Percentiles rank a stretch among this genome's conserved stretches.
phyloP scores from a whole-genome alignment of 1,284 basidiomycete genomes.

The Sphagnurus paluster region DNA sequence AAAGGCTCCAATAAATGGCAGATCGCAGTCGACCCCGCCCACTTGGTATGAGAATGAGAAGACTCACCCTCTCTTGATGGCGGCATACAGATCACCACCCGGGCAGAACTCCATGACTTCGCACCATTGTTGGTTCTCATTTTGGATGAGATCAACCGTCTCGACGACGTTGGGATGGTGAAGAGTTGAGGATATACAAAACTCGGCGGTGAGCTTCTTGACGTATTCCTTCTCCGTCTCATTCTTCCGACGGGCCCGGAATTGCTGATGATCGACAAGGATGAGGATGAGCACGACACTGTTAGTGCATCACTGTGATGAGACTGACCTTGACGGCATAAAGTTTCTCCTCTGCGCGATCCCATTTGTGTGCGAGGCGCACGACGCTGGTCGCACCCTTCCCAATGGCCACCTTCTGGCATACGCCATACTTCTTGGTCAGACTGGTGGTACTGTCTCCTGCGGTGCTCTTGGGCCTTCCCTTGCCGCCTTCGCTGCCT shows the following conservation, averaged over 20 bases:
- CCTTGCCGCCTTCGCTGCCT: constrained; percentile 33
- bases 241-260: constrained; percentile 96
- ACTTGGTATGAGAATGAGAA: constrained; percentile 3
- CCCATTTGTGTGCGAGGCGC: constrained; percentile 97
- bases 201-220: constrained; percentile 99
- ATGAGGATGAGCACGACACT: neutral
- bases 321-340: constrained; percentile 91
- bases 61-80: constrained; percentile 89
- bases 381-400: constrained; percentile 98
- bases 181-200: constrained; percentile 97
- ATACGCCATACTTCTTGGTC: constrained; percentile 94
- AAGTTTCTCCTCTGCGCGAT: constrained; percentile 94
- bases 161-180: constrained; percentile 98
- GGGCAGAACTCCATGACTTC: constrained; percentile 99
- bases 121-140: constrained; percentile 96
- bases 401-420: constrained; percentile 95
- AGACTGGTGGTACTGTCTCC: constrained; percentile 67
- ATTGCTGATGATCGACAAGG: constrained; percentile 61
- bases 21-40: neutral
- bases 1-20: constrained; percentile 3
- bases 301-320: too few relatives aligned
- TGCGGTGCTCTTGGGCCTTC: constrained; percentile 48
- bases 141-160: constrained; percentile 98
- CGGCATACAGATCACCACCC: constrained; percentile 95
- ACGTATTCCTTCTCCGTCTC: constrained; percentile 99